Base-by-base conservation (phyloP, 148 eudicot genomes). In the Nepenthes mirabilis region DNA sequence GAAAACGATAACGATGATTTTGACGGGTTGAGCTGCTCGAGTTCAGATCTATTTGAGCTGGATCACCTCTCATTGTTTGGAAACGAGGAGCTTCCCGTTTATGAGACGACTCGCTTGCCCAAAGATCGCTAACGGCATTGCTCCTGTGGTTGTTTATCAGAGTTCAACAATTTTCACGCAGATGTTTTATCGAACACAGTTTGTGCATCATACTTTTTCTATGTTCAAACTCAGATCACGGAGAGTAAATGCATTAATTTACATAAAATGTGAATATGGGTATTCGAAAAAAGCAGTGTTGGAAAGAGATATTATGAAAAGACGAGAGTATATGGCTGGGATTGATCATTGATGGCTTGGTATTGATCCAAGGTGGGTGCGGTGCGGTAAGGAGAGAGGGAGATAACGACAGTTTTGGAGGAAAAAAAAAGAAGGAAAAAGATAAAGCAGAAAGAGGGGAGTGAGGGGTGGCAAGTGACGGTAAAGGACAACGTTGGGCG, bases 11-110 rank as follows among this genome's bases (percentile, higher is more conserved):
- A 78, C 3, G 71, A 76, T 0, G 71, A 77, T 5, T 76, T 78
- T 55, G 97, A 82, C 51, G 74, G 65, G 5, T 72, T 73, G 13
- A 91, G 89, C 76, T 86, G 86, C 52, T 65, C 91, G 11, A 91
- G 97, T 70, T 91, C 97, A 6, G 97, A 91, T 75, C 62, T 91
- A 47, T 91, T 91, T 57, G 97, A 91, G 70, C 65, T 91, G 7
- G 95, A 91, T 65, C 85, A 91, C 67, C 75, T 87, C 34, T 67
- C 83, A 11, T 61, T 79, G 10, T 71, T 76, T 47, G 86, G 77
- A 36, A 65, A 72, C 34, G 83, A 75, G n/a, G 95, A 90, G 57
- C 85, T 90, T 37, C 91, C 97, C 9, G 89, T 90, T 5, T 90
- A 87, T 57, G 89, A 90, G 68, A 80, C 85, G 33, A 87, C 90